phyloP scores from a whole-genome alignment of 768 basidiomycete species.

The Termitomyces titanicus region DNA sequence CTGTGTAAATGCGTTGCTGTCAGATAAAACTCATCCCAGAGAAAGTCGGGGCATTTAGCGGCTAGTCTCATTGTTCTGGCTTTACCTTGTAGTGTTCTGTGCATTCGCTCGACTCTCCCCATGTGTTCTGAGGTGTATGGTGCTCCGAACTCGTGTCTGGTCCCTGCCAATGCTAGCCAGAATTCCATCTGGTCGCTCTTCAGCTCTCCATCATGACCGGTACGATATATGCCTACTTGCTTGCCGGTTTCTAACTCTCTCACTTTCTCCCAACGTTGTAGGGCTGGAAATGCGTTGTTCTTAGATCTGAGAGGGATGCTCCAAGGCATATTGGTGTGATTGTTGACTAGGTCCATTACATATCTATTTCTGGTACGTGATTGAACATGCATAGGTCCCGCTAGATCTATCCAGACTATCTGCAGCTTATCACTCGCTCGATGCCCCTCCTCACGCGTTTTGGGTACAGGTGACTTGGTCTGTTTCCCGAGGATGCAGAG shows the following conservation, averaged over 20 bases:
- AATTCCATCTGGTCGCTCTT: constrained; percentile 6
- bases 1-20: constrained; percentile 17
- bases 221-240: constrained; percentile 10
- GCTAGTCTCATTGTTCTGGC: constrained; percentile 23
- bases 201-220: not conserved
- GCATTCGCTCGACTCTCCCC: constrained; percentile 28
- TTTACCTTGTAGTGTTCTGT: constrained; percentile 25
- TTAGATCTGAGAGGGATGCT: constrained; percentile 28
- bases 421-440: too few species aligned
- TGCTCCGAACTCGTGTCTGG: constrained; percentile 14
- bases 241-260: constrained; percentile 18
- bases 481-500: constrained; percentile 27
- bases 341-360: constrained; percentile 30
- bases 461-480: constrained; percentile 26
- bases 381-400: constrained; percentile 13
- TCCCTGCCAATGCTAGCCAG: constrained; percentile 14
- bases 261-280: constrained; percentile 24
- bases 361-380: constrained; percentile 8
- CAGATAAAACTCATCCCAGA: constrained; percentile 27
- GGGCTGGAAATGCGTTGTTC: constrained; percentile 14
- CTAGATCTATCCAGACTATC: too few species aligned
- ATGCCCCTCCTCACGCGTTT: constrained; percentile 18
- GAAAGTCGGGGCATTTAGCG: constrained; percentile 16
- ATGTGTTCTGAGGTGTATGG: constrained; percentile 31
- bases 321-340: constrained; percentile 26